Conservation (phyloP, 2,329 filamentous ascomycete species). For the Cladosporium oxysporum region DNA sequence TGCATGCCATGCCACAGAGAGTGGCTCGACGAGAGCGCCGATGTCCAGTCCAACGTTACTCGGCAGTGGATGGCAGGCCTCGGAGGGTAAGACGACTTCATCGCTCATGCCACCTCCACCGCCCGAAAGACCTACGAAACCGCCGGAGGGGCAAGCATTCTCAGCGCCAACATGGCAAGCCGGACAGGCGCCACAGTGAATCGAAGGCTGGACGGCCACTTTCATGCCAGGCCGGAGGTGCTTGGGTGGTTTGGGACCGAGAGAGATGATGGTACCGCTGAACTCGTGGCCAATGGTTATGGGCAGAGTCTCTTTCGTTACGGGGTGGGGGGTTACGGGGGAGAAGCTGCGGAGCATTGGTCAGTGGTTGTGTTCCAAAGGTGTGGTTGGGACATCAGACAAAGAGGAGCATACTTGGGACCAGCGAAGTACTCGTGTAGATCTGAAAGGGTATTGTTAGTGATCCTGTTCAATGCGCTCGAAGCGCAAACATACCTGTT, state of each 20-base stretch:
- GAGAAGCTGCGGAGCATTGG: conserved; percentile 43
- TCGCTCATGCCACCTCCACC: conserved; percentile 59
- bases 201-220: conserved; percentile 62
- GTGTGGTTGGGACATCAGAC: not conserved
- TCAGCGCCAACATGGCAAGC: conserved; percentile 55
- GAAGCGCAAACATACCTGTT: conserved; percentile 31
- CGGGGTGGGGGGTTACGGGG: conserved; percentile 55
- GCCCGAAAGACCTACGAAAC: conserved; percentile 48
- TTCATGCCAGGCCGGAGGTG: conserved; percentile 55
- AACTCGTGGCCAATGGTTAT: conserved; percentile 67
- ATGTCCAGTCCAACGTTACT: conserved; percentile 55
- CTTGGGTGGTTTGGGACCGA: conserved; percentile 46
- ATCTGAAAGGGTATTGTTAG: conserved; percentile 38
- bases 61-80: conserved; percentile 54
- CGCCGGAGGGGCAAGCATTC: conserved; percentile 61
- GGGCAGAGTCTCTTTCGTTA: conserved; percentile 60
- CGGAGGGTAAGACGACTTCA: conserved; percentile 53
- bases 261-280: conserved; percentile 59
- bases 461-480: conserved; percentile 10
- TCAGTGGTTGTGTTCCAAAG: not conserved
- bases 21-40: conserved; percentile 63
- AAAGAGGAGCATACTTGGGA: conserved; percentile 32
- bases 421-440: conserved; percentile 55
- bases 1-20: conserved; percentile 67
- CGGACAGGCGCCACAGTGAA: conserved; percentile 58